These are phyloP conservation scores for Sanghuangporus weigelae DNA, from an alignment of 1,284 basidiomycete species.

Conservation along the genomic window DNA sequence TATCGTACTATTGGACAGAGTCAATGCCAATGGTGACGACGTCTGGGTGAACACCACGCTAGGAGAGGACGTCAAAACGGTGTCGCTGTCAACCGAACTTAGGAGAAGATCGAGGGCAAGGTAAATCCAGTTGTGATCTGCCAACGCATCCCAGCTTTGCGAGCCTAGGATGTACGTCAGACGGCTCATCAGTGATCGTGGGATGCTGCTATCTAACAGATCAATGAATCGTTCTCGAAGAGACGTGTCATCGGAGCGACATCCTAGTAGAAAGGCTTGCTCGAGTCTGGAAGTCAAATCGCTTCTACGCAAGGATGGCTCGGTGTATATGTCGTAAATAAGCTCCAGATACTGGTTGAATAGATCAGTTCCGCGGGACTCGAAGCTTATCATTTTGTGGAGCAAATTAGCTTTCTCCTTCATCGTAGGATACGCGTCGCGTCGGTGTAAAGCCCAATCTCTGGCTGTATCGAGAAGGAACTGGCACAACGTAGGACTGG, in stretches of 20 bases:
- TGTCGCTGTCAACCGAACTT: slow-evolving; percentile 73
- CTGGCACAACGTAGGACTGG: slow-evolving; percentile 74
- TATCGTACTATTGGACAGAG: slow-evolving; percentile 34
- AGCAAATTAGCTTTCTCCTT: slow-evolving; percentile 94
- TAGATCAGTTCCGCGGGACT: slow-evolving; percentile 69
- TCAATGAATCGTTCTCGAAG: slow-evolving; percentile 89
- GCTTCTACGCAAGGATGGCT: slow-evolving; percentile 80
- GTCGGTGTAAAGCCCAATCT: slow-evolving; percentile 84
- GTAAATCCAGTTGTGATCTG: slow-evolving; percentile 94
- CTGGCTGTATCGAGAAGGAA: slow-evolving; percentile 86
- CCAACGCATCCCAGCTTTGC: slow-evolving; percentile 93
- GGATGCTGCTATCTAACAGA: slow-evolving; percentile 86
- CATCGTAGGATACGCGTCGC: slow-evolving; percentile 84
- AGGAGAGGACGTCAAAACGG: slow-evolving; percentile 34
- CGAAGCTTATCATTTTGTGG: slow-evolving; percentile 89
- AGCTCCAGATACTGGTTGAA: slow-evolving; percentile 87
- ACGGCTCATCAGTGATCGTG: slow-evolving; percentile 76
- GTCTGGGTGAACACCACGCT: slow-evolving; percentile 35
- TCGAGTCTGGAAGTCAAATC: slow-evolving; percentile 95
- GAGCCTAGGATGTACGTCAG: slow-evolving; percentile 90
- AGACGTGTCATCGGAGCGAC: slow-evolving; percentile 74
- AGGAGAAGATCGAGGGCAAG: slow-evolving; percentile 89
- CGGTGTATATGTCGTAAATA: slow-evolving; percentile 93
- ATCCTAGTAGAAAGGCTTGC: slow-evolving; percentile 90
- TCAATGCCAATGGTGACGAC: slow-evolving; percentile 18